Evolutionary conservation across 352 stramenopile species (phyloP).

Genomic region (Globisporangium nagaii): DNA sequence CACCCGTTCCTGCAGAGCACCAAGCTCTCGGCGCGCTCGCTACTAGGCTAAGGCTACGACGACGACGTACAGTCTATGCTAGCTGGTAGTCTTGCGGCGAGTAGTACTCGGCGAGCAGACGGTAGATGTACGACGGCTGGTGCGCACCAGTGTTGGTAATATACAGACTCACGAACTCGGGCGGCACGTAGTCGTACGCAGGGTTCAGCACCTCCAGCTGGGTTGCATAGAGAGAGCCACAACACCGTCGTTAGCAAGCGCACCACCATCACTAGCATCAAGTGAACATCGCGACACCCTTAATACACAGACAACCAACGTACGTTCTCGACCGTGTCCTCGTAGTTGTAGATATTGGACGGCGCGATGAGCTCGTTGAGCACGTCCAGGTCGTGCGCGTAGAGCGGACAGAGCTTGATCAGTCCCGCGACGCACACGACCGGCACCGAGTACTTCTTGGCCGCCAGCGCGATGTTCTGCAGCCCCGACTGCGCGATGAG

Average conservation of each 20-base stretch:
- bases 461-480: slow-evolving; percentile 94
- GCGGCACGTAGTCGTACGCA: slow-evolving; percentile 97
- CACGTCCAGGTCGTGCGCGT: slow-evolving; percentile 96
- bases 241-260: too few species aligned
- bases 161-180: slow-evolving; percentile 96
- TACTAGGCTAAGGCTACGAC: slow-evolving; percentile 18
- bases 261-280: too few species aligned
- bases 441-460: slow-evolving; percentile 95
- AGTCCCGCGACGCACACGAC: slow-evolving; percentile 96
- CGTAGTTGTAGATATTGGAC: slow-evolving; percentile 86
- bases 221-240: too few species aligned
- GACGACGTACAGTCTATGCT: slow-evolving; percentile 25
- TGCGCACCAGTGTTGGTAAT: slow-evolving; percentile 98
- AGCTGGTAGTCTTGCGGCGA: slow-evolving; percentile 94
- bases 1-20: slow-evolving; percentile 72
- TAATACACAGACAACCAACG: too few species aligned
- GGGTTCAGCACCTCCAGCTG: slow-evolving; percentile 95
- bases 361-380: slow-evolving; percentile 90
- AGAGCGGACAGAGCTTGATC: slow-evolving; percentile 98
- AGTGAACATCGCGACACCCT: too few species aligned
- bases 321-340: slow-evolving; percentile 87
- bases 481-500: slow-evolving; percentile 93
- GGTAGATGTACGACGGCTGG: slow-evolving; percentile 98
- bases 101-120: slow-evolving; percentile 98
- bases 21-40: slow-evolving; percentile 42